Conservation (phyloP, 129 eudicot genomes). For the Helianthus tuberosus region DNA sequence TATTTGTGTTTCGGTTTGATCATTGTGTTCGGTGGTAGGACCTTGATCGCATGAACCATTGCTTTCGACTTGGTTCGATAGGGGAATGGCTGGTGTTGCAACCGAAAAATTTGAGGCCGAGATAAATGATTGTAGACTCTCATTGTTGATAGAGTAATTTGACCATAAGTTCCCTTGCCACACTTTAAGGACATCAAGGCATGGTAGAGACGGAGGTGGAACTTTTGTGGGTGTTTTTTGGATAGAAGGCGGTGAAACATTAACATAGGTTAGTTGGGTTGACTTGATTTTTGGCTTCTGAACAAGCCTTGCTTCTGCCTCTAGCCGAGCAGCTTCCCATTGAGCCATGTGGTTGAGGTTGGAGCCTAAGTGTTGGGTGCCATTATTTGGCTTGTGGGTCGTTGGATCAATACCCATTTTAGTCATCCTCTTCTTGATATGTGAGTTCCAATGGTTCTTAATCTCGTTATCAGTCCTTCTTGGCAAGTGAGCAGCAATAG, state of each 20-base stretch:
- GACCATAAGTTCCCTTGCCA: slow-evolving; percentile 57
- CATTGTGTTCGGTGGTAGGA: slow-evolving; percentile 17
- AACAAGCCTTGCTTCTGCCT: slow-evolving; percentile 73
- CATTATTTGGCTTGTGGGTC: slow-evolving; percentile 66
- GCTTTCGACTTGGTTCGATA: slow-evolving; percentile 2
- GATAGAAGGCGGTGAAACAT: slow-evolving; percentile 9
- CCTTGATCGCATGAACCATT: slow-evolving; percentile 23
- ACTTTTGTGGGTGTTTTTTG: slow-evolving; percentile 9
- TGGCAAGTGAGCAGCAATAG: slow-evolving; percentile 68
- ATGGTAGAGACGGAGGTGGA: slow-evolving; percentile 34
- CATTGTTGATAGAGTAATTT: slow-evolving; percentile 33
- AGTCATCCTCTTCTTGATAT: slow-evolving; percentile 65
- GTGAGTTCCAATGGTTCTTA: slow-evolving; percentile 79
- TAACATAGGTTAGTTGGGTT: slow-evolving; percentile 4
- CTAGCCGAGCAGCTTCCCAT: slow-evolving; percentile 76
- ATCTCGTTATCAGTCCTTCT: slow-evolving; percentile 76
- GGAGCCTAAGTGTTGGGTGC: slow-evolving; percentile 42
- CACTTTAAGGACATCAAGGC: slow-evolving; percentile 64
- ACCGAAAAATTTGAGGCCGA: slow-evolving; percentile 50
- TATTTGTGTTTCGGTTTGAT: slow-evolving; percentile 16
- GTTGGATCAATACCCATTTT: slow-evolving; percentile 79
- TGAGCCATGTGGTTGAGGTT: slow-evolving; percentile 85
- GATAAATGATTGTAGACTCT: slow-evolving; percentile 51
- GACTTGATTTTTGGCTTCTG: slow-evolving; percentile 43
- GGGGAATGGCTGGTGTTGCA: background rate